Evolutionary conservation across 345 rosid genomes (phyloP).

Genomic region (Hibiscus tridactylites): DNA sequence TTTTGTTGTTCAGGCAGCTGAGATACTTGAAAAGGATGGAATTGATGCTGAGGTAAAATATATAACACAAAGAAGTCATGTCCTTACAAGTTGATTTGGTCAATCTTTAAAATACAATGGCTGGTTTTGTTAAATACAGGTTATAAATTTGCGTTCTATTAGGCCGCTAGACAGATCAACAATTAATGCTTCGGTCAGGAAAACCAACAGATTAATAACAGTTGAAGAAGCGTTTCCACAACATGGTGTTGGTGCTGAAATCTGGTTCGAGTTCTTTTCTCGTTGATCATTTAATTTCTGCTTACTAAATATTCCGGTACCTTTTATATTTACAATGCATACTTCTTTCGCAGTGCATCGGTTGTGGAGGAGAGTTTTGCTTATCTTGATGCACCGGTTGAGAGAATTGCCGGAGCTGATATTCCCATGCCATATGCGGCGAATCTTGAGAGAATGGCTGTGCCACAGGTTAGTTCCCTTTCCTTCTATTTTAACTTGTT

Average conservation of each 20-base stretch:
- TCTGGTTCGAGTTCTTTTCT: slow-evolving; percentile 29
- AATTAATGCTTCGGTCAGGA: slow-evolving; percentile 67
- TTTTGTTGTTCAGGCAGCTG: slow-evolving; percentile 44
- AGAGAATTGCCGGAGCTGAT: slow-evolving; percentile 72
- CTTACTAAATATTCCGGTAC: not conserved
- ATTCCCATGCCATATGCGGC: slow-evolving; percentile 69
- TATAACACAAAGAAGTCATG: not conserved
- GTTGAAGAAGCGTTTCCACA: slow-evolving; percentile 75
- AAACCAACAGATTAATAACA: slow-evolving; percentile 74
- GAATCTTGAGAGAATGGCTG: slow-evolving; percentile 60
- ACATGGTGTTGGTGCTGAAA: slow-evolving; percentile 93
- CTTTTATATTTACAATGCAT: not conserved
- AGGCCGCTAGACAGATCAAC: slow-evolving; percentile 57
- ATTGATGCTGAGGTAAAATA: slow-evolving; percentile 53
- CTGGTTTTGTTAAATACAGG: slow-evolving; percentile 27
- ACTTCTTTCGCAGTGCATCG: slow-evolving; percentile 32
- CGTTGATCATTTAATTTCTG: not conserved
- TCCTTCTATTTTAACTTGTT: not conserved
- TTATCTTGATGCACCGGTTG: slow-evolving; percentile 64
- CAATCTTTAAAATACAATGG: not conserved
- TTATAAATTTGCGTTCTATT: slow-evolving; percentile 61
- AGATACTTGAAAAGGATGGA: slow-evolving; percentile 59
- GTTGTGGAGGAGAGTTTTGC: slow-evolving; percentile 64
- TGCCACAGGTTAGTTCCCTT: slow-evolving; percentile 43
- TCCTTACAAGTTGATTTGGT: not conserved